phyloP scores from a whole-genome alignment of 768 basidiomycete species.

The Lentinula detonsa region DNA sequence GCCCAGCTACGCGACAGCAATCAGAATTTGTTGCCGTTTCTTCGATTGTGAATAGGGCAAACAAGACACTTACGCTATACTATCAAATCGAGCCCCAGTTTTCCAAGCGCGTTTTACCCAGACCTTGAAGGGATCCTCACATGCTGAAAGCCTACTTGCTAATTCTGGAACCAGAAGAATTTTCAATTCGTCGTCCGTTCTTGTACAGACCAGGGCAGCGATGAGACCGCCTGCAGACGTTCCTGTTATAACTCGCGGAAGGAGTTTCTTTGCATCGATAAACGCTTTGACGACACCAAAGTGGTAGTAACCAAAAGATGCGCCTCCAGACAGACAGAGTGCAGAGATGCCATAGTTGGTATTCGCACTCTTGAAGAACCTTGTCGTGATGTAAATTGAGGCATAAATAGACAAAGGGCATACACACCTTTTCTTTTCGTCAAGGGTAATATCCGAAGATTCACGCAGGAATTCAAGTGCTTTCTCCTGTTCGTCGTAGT shows the following conservation, averaged over 20 bases:
- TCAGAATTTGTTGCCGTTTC: not conserved
- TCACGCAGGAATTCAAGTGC: constrained; percentile 75
- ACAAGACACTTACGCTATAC: constrained; percentile 38
- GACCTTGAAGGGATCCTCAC: constrained; percentile 60
- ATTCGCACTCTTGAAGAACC: constrained; percentile 84
- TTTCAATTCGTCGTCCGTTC: constrained; percentile 84
- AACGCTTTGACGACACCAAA: constrained; percentile 92
- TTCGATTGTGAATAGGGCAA: not conserved
- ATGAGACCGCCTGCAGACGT: constrained; percentile 91
- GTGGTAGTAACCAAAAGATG: constrained; percentile 92
- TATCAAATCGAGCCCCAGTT: constrained; percentile 95
- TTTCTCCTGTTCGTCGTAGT: constrained; percentile 71
- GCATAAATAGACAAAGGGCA: no score
- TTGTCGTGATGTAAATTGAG: not conserved
- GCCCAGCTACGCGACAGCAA: constrained; percentile 6
- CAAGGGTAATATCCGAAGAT: constrained; percentile 63
- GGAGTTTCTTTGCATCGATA: constrained; percentile 64
- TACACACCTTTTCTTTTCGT: constrained; percentile 75
- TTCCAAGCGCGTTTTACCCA: constrained; percentile 51
- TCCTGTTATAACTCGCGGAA: constrained; percentile 92
- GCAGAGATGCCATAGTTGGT: constrained; percentile 88
- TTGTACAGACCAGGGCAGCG: constrained; percentile 71
- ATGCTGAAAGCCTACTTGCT: constrained; percentile 78
- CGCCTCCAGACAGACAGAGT: constrained; percentile 93
- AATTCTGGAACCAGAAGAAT: constrained; percentile 73